Evolutionary conservation across 176 grass and related monocot species (phyloP), one percentile per base, ranked within the genome.

Genomic region (Thalia dealbata): DNA sequence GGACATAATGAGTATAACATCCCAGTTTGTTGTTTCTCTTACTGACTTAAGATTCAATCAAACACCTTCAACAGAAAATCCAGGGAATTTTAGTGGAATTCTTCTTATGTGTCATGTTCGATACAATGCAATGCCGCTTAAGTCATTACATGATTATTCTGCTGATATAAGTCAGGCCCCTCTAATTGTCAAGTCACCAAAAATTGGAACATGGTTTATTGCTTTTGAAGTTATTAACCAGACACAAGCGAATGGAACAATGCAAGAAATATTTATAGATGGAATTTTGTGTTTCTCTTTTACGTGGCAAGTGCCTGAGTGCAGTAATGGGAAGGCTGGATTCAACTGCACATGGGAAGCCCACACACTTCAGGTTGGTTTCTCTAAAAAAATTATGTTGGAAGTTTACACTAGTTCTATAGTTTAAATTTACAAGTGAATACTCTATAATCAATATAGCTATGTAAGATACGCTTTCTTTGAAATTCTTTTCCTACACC

Each of bases 201-300:
- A 86, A 81, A 85, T 92, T 83, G 89, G 95, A 52, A 79, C 89
- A 46, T 97, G 95, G 93, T 92, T 90, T 70, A 76, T 97, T 69
- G 83, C 86, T 82, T 56, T 97, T 72, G 79, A 92, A 76, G 76
- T 74, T 50, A 75, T 83, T 64, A 90, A 90, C 45, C 81, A 75
- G 61, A 82, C 76, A 52, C 60, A 83, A 64, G 79, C 56, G 70
- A 91, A 84, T 80, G 78, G 43, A 56, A 12, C 38, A 79, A 79
- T 83, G 73, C 35, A 75, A 63, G 65, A 80, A 74, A 11, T 60
- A 78, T 75, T 74, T 78, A 56, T 78, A 24, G 50, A 56, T 50
- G 84, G 74, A 75, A 81, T n/a, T 74, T 25, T 74, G 29, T 97
- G 90, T 78, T 97, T 97, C 85, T 92, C 84, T 41, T 86, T 97